A percentile compares a stretch with the other conserved stretches of the same genome.
phyloP scores from a whole-genome alignment of 2,329 filamentous ascomycete species.

The Ophiostoma piceae region DNA sequence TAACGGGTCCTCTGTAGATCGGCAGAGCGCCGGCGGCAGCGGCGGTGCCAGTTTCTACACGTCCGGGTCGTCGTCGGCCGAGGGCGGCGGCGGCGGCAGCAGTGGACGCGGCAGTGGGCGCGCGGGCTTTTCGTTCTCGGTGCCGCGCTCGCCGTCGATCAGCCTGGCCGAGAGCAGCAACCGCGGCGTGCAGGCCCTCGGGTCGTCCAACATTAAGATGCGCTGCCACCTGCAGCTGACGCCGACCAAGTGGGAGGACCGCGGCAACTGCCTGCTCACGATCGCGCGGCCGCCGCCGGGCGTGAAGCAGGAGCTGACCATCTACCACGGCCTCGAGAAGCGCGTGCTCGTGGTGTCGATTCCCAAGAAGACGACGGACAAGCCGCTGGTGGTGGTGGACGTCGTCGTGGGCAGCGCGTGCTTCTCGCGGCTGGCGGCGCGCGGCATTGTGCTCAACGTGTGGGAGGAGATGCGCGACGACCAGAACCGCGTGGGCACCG shows the following conservation, averaged over 20 bases:
- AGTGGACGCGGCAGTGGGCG: not conserved
- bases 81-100: conserved; percentile 31
- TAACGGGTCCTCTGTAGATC: conserved; percentile 67
- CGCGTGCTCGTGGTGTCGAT: conserved; percentile 73
- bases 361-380: conserved; percentile 53
- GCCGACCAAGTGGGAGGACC: conserved; percentile 80
- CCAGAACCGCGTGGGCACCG: conserved; percentile 50
- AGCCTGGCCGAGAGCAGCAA: conserved; percentile 48
- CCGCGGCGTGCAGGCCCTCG: conserved; percentile 51
- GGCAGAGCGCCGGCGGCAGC: conserved; percentile 45
- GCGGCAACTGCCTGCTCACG: conserved; percentile 76
- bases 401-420: conserved; percentile 78
- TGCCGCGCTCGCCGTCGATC: conserved; percentile 54
- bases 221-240: conserved; percentile 75
- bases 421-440: conserved; percentile 76
- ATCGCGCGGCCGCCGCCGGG: conserved; percentile 70
- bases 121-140: conserved; percentile 34
- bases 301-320: conserved; percentile 53
- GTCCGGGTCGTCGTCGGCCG: conserved; percentile 50
- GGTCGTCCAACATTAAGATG: conserved; percentile 76
- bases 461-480: conserved; percentile 71
- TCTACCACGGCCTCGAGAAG: conserved; percentile 69
- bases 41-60: conserved; percentile 55
- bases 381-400: conserved; percentile 66
- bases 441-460: conserved; percentile 82